Evolutionary conservation across 805 yeast species (phyloP).

Genomic region (Ogataea ganodermae): DNA sequence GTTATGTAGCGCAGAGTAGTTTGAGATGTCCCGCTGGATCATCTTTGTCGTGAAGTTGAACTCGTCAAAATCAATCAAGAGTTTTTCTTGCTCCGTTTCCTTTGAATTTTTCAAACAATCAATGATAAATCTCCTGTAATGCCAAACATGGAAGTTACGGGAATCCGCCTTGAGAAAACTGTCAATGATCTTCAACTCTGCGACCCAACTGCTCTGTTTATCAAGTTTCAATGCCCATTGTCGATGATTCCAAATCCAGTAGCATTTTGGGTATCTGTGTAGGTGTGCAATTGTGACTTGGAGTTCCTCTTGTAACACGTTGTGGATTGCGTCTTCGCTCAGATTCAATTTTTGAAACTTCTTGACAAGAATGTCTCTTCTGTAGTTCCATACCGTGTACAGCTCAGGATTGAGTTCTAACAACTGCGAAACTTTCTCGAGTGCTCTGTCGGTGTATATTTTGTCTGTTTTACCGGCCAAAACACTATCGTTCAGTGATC

Average conservation of each 20-base stretch:
- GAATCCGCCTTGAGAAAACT: slow-evolving; percentile 70
- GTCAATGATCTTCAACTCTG: slow-evolving; percentile 69
- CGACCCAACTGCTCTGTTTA: slow-evolving; percentile 57
- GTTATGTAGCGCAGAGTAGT: slow-evolving; percentile 96
- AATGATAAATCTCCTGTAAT: slow-evolving; percentile 77
- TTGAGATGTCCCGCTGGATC: slow-evolving; percentile 83
- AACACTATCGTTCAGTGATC: slow-evolving; percentile 44
- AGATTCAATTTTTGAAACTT: slow-evolving; percentile 29
- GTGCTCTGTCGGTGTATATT: slow-evolving; percentile 39
- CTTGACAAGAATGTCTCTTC: slow-evolving; percentile 65
- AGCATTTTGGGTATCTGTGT: slow-evolving; percentile 77
- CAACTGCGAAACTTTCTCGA: slow-evolving; percentile 57
- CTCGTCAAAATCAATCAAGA: slow-evolving; percentile 47
- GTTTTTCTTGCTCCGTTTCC: slow-evolving; percentile 9
- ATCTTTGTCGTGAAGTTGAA: slow-evolving; percentile 74
- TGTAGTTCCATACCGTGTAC: slow-evolving; percentile 86
- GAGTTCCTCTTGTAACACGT: slow-evolving; percentile 57
- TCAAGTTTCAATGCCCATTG: slow-evolving; percentile 71
- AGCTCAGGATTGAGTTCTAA: slow-evolving; percentile 78
- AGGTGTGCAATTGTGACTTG: slow-evolving; percentile 58
- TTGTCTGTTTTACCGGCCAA: slow-evolving; percentile 37
- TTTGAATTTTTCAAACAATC: slow-evolving; percentile 27
- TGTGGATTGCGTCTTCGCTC: slow-evolving; percentile 22
- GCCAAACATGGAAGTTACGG: slow-evolving; percentile 96
- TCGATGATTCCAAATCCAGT: slow-evolving; percentile 97